These are phyloP conservation scores for Xylaria sp. DNA, from an alignment of 2,329 filamentous ascomycete species.

Conservation along the genomic window DNA sequence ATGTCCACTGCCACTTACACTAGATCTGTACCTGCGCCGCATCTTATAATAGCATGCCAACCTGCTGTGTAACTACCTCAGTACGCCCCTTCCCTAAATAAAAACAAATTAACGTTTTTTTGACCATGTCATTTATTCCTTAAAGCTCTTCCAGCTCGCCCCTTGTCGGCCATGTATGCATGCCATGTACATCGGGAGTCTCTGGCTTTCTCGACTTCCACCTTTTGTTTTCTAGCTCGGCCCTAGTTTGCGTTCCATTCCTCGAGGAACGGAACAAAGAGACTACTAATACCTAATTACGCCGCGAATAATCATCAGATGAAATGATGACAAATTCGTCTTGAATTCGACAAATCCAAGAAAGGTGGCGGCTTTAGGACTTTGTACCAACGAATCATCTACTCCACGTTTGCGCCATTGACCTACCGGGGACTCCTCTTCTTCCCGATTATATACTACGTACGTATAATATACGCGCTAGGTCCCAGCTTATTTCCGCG, in stretches of 20 bases:
- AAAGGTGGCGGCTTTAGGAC: conserved; percentile 6
- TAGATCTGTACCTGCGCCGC: not conserved
- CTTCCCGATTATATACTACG: not conserved
- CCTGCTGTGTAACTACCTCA: conserved; percentile 21
- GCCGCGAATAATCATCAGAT: not conserved
- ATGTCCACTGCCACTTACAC: too few relatives aligned
- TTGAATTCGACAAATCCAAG: not conserved
- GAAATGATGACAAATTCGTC: not conserved
- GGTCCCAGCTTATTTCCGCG: not conserved
- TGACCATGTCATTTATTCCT: not conserved
- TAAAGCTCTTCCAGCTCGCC: not conserved
- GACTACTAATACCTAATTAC: conserved; percentile 5
- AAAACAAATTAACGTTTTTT: not conserved
- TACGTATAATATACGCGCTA: not conserved
- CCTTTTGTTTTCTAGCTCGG: conserved; percentile 2
- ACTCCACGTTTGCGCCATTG: conserved; percentile 7
- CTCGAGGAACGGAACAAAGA: conserved; percentile 15
- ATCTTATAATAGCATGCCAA: conserved; percentile 27
- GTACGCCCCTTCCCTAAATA: not conserved
- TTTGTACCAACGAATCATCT: conserved; percentile 5
- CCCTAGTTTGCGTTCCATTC: not conserved
- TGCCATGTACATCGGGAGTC: not conserved
- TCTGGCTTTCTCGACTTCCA: conserved; percentile 13
- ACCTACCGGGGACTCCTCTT: not conserved
- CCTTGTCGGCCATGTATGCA: not conserved